Base-by-base conservation (phyloP, 495 filamentous ascomycete genomes). In the Bombardia bombarda region DNA sequence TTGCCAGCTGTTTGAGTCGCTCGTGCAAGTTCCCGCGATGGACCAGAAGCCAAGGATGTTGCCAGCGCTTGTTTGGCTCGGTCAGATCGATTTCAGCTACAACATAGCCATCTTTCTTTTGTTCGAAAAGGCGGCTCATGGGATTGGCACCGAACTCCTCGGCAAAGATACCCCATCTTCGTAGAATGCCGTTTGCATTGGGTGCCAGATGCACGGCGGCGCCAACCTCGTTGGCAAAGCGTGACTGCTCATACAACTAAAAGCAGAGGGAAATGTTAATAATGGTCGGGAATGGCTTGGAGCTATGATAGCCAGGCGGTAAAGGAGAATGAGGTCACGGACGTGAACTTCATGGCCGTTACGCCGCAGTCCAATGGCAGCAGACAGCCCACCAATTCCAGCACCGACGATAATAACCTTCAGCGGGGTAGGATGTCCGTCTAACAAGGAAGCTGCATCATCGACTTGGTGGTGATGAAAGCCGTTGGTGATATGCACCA, bases 301-400 rank as follows among this genome's bases (percentile, higher is more conserved):
- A n/a, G n/a, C n/a, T n/a, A n/a, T n/a, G n/a, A n/a, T n/a, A n/a
- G n/a, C n/a, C n/a, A n/a, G n/a, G n/a, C n/a, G n/a, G n/a, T n/a
- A n/a, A n/a, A n/a, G n/a, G n/a, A 40, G 2, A 12, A 13, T 12
- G 16, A 18, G 14, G n/a, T 7, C 8, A 46, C 58, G 40, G 34
- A 77, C 67, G 33, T 66, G 53, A 19, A 79, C 74, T n/a, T 65
- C 33, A 47, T 80, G 78, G 9, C 77, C 77, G 34, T 72, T 61
- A 21, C 69, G 62, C 16, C 74, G 63, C 10, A 82, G 50, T 7
- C 64, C 73, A 47, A 79, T 70, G 0, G 77, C 75, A 12, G 75
- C 68, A 1, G 67, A 58, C 21, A 79, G 51, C 7, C 77, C 75
- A 10, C 73, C 73, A 17, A 79, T 79, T 1, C 78, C 75, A 13